These are phyloP conservation scores for Annulohypoxylon bovei DNA, from an alignment of 495 filamentous ascomycete species.

Conservation along the genomic window DNA sequence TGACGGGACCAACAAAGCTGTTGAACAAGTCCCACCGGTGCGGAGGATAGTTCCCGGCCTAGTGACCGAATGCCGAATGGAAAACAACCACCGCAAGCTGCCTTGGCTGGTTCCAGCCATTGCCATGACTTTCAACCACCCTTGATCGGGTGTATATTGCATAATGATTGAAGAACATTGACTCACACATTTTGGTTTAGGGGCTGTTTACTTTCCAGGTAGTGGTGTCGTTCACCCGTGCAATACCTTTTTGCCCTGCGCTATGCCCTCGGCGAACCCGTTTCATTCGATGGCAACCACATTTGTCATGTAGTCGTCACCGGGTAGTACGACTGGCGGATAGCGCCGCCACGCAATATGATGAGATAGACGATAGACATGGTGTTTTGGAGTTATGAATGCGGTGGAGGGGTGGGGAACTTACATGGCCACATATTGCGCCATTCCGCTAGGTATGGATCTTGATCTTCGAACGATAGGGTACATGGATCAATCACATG, in stretches of 20 bases:
- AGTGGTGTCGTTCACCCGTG: constrained; percentile 34
- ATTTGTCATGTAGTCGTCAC: constrained; percentile 29
- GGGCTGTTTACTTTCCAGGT: constrained; percentile 42
- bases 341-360: background rate
- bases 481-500: background rate
- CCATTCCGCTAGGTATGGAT: background rate
- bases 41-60: constrained; percentile 16
- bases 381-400: background rate
- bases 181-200: constrained; percentile 42
- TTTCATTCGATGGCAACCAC: constrained; percentile 23
- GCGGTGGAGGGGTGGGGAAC: background rate
- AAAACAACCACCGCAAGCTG: constrained; percentile 36
- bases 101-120: constrained; percentile 28
- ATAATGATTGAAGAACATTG: constrained; percentile 26
- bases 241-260: constrained; percentile 36
- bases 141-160: constrained; percentile 9
- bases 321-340: background rate
- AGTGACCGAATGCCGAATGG: constrained; percentile 31
- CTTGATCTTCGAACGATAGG: background rate
- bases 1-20: constrained; percentile 40
- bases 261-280: constrained; percentile 10
- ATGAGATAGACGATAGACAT: constrained; percentile 2
- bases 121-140: background rate
- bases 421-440: background rate
- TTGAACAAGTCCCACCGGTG: constrained; percentile 32